These are phyloP conservation scores for Blumeriella jaapii DNA, from an alignment of 2,329 filamentous ascomycete genomes.

Conservation along the genomic window DNA sequence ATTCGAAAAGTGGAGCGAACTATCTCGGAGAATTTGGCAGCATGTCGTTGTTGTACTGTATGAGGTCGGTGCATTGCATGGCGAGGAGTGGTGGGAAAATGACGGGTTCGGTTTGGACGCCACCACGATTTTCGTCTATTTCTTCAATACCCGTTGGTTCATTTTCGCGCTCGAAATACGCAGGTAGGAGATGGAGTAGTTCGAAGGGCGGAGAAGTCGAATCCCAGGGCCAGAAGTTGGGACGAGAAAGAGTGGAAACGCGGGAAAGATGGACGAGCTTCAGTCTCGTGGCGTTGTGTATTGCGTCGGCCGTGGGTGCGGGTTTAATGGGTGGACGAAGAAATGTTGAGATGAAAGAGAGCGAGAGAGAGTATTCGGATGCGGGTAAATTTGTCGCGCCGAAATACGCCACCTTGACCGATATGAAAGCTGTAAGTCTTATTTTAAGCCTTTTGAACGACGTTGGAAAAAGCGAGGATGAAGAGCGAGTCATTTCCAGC, in stretches of 20 bases:
- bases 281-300: slow-evolving; percentile 18
- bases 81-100: slow-evolving; percentile 3
- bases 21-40: neutral
- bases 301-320: slow-evolving; percentile 13
- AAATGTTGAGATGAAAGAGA: slow-evolving; percentile 8
- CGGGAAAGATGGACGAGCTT: slow-evolving; percentile 17
- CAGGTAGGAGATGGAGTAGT: slow-evolving; percentile 9
- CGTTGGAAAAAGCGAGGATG: no score
- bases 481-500: no score
- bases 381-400: slow-evolving; percentile 21
- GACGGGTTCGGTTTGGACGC: neutral
- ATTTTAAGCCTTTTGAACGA: no score
- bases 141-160: neutral
- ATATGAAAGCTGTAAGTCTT: slow-evolving; percentile 38
- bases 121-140: slow-evolving; percentile 4
- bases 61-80: slow-evolving; percentile 11
- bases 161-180: neutral
- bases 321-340: slow-evolving; percentile 12
- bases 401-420: slow-evolving; percentile 36
- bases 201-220: slow-evolving; percentile 1
- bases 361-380: slow-evolving; percentile 22
- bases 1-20: no score
- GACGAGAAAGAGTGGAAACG: neutral
- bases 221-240: neutral
- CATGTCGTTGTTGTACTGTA: slow-evolving; percentile 14